Percentiles rank a stretch among this genome's conserved stretches.
phyloP scores from a whole-genome alignment of 257 asterid species.

The Solanum pinnatisectum region DNA sequence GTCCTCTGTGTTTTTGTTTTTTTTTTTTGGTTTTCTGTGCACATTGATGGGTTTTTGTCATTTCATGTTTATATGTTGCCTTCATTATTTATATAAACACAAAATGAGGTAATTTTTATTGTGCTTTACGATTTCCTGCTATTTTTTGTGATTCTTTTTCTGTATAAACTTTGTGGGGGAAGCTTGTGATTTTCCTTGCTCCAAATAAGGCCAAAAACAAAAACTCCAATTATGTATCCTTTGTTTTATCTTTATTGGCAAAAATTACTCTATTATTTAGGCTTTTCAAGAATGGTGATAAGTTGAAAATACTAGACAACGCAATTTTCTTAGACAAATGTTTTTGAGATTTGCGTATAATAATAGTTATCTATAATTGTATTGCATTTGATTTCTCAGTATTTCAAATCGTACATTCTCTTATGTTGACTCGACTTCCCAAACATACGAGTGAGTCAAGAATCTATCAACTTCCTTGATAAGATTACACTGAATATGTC shows the following conservation, averaged over 20 bases:
- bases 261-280: neutral
- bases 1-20: neutral
- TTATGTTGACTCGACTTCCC: neutral
- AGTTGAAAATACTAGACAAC: neutral
- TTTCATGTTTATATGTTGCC: neutral
- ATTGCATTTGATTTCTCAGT: neutral
- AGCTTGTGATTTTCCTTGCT: neutral
- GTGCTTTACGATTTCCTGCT: neutral
- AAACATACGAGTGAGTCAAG: neutral
- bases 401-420: neutral
- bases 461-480: neutral
- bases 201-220: neutral
- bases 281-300: neutral
- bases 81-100: neutral
- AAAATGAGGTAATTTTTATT: neutral
- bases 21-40: neutral
- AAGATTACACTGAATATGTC: fast-evolving
- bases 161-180: neutral
- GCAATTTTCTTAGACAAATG: neutral
- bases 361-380: too few relatives aligned
- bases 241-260: too few relatives aligned
- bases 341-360: neutral
- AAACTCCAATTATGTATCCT: neutral
- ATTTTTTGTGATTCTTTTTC: neutral
- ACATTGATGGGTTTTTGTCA: neutral